phyloP scores from a whole-genome alignment of 2,329 filamentous ascomycete species.

The Ophiosphaerella herpotricha region DNA sequence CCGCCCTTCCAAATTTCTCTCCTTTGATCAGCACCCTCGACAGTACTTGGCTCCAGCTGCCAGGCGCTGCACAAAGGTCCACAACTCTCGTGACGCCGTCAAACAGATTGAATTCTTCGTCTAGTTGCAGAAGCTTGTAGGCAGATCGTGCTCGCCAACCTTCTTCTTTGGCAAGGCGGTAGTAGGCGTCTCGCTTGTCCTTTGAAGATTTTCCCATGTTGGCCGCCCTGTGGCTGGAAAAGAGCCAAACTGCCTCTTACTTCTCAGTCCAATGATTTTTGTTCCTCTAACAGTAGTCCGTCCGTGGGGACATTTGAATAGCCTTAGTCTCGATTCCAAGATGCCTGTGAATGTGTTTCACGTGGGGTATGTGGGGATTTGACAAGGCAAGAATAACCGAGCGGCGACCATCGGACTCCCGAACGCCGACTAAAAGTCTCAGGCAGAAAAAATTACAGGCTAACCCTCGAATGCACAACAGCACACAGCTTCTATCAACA shows the following conservation, averaged over 20 bases:
- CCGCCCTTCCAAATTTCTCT: conserved; percentile 82
- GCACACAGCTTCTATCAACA: conserved; percentile 3
- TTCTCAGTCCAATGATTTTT: neutral
- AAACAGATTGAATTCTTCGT: conserved; percentile 92
- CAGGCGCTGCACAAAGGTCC: conserved; percentile 92
- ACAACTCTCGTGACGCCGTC: conserved; percentile 88
- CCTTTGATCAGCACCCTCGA: conserved; percentile 92
- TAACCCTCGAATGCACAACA: conserved; percentile 4
- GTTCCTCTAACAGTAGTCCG: too few relatives aligned
- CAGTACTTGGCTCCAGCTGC: conserved; percentile 96
- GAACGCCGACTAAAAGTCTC: conserved; percentile 28
- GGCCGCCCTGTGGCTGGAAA: too few relatives aligned
- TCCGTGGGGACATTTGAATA: neutral
- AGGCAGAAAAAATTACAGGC: conserved; percentile 23
- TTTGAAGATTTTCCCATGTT: conserved; percentile 96
- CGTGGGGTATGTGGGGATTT: conserved; percentile 20
- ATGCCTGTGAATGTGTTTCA: conserved; percentile 17
- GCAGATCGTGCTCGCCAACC: conserved; percentile 96
- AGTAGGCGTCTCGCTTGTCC: conserved; percentile 98
- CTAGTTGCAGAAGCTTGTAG: conserved; percentile 95
- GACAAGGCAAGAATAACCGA: conserved; percentile 27
- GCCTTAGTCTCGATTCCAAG: neutral
- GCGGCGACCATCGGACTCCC: conserved; percentile 25
- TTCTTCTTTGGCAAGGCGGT: conserved; percentile 96
- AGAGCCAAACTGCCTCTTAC: too few relatives aligned